Percentiles rank a stretch among this genome's conserved stretches.
Evolutionary conservation across 2,329 filamentous ascomycete species (phyloP).

Genomic region (Ascochyta fabae): DNA sequence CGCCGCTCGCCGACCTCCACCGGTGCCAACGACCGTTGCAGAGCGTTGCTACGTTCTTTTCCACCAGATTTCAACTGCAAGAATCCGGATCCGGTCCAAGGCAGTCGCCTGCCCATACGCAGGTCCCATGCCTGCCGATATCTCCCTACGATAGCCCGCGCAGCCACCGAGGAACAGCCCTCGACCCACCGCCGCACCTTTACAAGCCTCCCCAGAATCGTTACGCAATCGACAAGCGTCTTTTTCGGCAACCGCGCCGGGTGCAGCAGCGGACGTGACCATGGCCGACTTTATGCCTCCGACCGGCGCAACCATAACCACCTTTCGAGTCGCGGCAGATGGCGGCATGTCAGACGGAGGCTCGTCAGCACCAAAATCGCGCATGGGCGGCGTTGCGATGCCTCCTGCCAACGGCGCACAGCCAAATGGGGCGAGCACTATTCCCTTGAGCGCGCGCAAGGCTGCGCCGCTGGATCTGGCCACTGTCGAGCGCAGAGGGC

Average conservation of each 20-base stretch:
- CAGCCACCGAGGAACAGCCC: constrained; percentile 20
- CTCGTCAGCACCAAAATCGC: constrained; percentile 36
- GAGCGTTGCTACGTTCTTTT: constrained; percentile 4
- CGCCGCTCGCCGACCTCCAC: neutral
- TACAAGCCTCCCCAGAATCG: constrained; percentile 8
- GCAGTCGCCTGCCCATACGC: constrained; percentile 32
- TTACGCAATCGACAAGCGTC: constrained; percentile 6
- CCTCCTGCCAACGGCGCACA: constrained; percentile 41
- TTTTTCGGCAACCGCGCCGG: constrained; percentile 24
- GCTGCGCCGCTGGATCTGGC: constrained; percentile 78
- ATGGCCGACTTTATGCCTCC: constrained; percentile 49
- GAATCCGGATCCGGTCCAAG: constrained; percentile 17
- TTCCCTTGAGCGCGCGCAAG: constrained; percentile 68
- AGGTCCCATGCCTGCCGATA: constrained; percentile 43
- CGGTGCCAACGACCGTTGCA: neutral
- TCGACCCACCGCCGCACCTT: constrained; percentile 11
- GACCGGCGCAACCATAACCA: constrained; percentile 45
- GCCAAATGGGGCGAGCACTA: constrained; percentile 53
- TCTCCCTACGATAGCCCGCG: constrained; percentile 37
- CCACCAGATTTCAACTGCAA: neutral
- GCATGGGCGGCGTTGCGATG: constrained; percentile 37
- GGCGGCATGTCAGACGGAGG: constrained; percentile 30
- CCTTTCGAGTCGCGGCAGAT: constrained; percentile 47
- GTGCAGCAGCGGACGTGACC: constrained; percentile 33
- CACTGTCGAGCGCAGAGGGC: constrained; percentile 89